These are phyloP conservation scores for Suillus paluster DNA, from an alignment of 768 basidiomycete species.

Conservation along the genomic window DNA sequence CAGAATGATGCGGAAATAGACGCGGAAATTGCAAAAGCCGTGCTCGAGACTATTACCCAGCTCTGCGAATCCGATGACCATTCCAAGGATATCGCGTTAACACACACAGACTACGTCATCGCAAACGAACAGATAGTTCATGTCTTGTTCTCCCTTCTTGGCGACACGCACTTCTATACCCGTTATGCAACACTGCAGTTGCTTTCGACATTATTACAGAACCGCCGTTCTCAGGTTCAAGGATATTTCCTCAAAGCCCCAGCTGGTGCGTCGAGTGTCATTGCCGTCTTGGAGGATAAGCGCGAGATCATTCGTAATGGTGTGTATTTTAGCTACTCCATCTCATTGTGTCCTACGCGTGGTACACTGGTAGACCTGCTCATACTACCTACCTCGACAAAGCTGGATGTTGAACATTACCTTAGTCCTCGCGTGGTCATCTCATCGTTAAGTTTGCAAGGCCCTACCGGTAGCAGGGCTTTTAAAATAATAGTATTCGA, in stretches of 20 bases:
- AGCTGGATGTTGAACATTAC: not conserved
- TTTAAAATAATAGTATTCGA: not conserved
- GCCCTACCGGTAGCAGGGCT: not conserved
- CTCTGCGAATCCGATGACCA: slow-evolving; percentile 82
- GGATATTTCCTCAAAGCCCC: slow-evolving; percentile 89
- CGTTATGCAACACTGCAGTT: slow-evolving; percentile 86
- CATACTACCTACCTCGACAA: slow-evolving; percentile 8
- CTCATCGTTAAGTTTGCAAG: not conserved
- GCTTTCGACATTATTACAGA: slow-evolving; percentile 77
- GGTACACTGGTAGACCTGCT: slow-evolving; percentile 11
- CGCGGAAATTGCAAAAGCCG: slow-evolving; percentile 89
- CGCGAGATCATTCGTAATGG: slow-evolving; percentile 90
- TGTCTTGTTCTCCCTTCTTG: slow-evolving; percentile 76
- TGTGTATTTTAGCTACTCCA: slow-evolving; percentile 39
- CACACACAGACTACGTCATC: slow-evolving; percentile 82
- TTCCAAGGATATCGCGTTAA: slow-evolving; percentile 71
- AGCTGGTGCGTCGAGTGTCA: slow-evolving; percentile 73
- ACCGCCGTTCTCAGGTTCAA: slow-evolving; percentile 82
- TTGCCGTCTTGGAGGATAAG: slow-evolving; percentile 80
- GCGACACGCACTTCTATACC: slow-evolving; percentile 79
- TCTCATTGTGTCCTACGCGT: not conserved
- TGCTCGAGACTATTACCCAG: slow-evolving; percentile 84
- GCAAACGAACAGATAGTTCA: slow-evolving; percentile 73
- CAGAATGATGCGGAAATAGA: slow-evolving; percentile 91
- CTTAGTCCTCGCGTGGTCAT: not conserved